phyloP scores from a whole-genome alignment of 1,284 basidiomycete species.

The Moesziomyces sp. region DNA sequence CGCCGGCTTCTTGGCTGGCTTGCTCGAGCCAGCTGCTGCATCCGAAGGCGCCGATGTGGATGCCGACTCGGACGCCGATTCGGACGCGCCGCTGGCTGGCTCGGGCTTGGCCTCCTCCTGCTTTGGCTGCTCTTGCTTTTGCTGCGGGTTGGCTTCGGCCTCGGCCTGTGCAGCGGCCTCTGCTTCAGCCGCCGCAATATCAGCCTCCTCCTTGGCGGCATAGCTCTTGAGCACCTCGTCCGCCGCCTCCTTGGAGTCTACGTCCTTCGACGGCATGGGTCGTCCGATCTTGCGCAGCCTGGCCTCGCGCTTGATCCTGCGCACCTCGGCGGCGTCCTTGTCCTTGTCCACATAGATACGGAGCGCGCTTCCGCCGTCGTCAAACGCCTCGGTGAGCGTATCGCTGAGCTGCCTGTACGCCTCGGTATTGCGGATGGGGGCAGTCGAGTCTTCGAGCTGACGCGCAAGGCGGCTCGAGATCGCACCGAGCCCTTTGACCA shows the following conservation, averaged over 20 bases:
- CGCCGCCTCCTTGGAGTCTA: conserved; percentile 52
- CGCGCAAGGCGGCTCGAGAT: conserved; percentile 54
- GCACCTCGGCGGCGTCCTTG: conserved; percentile 79
- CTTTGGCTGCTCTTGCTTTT: neutral
- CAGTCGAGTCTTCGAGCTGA: conserved; percentile 61
- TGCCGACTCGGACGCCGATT: neutral
- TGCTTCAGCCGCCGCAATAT: conserved; percentile 19
- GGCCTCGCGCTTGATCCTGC: conserved; percentile 58
- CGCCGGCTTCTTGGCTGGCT: conserved; percentile 32
- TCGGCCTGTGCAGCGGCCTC: neutral
- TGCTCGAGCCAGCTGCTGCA: neutral
- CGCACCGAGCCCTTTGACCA: conserved; percentile 76
- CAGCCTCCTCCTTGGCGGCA: conserved; percentile 45
- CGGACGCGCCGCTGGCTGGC: neutral
- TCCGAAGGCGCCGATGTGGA: conserved; percentile 1
- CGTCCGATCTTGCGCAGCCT: conserved; percentile 64
- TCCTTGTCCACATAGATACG: conserved; percentile 70
- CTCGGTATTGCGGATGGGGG: conserved; percentile 84
- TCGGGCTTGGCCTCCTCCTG: neutral
- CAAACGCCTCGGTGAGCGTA: conserved; percentile 88
- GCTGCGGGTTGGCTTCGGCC: neutral
- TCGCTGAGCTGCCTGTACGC: conserved; percentile 93
- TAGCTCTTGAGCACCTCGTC: conserved; percentile 54
- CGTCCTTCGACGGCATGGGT: conserved; percentile 56
- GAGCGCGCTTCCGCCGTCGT: conserved; percentile 85